Evolutionary conservation across 2,329 filamentous ascomycete genomes (phyloP).

Genomic region (Zasmidium angulare): DNA sequence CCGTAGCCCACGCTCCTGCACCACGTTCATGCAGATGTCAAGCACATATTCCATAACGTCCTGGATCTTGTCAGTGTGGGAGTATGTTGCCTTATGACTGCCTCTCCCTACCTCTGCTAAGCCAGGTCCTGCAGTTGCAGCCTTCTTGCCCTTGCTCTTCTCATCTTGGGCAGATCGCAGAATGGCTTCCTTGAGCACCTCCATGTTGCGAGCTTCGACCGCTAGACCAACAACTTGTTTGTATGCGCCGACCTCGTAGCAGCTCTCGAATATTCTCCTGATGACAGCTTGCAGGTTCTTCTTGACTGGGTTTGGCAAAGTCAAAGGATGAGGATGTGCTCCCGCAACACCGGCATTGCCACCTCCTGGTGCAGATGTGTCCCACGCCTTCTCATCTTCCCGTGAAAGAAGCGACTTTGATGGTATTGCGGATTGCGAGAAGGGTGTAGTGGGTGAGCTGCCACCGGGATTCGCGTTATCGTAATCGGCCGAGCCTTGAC

Average conservation of each 20-base stretch:
- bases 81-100: not conserved
- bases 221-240: conserved; percentile 96
- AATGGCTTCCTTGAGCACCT: conserved; percentile 83
- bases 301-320: conserved; percentile 72
- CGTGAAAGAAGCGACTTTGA: conserved; percentile 95
- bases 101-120: conserved; percentile 60
- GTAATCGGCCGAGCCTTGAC: conserved; percentile 56
- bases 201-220: conserved; percentile 88
- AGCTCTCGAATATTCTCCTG: conserved; percentile 86
- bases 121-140: conserved; percentile 52
- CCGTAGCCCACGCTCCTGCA: conserved; percentile 86
- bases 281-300: conserved; percentile 80
- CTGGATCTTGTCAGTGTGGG: not conserved
- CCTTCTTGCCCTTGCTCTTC: conserved; percentile 63
- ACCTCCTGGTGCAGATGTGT: conserved; percentile 55
- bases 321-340: conserved; percentile 60
- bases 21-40: conserved; percentile 95
- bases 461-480: conserved; percentile 63
- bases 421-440: conserved; percentile 88
- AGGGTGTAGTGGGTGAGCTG: conserved; percentile 87
- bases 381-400: conserved; percentile 64
- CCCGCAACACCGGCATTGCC: conserved; percentile 56
- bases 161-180: conserved; percentile 85
- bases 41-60: conserved; percentile 96
- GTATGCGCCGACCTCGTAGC: conserved; percentile 81